Conservation (phyloP, 148 eudicot genomes). For the Spergularia bocconei region DNA sequence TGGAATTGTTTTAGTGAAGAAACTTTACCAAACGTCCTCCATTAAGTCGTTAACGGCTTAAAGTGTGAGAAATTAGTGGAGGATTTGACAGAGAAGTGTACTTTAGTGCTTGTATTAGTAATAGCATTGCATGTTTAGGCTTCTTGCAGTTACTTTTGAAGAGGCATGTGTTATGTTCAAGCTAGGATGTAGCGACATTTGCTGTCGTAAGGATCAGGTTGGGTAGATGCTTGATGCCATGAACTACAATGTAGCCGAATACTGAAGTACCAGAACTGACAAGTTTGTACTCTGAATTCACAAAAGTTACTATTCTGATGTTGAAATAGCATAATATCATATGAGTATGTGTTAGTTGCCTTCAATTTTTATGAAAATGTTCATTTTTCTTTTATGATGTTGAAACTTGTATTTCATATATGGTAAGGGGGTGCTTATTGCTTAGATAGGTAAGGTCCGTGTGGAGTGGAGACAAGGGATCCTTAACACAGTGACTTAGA, state of each 20-base stretch:
- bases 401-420: no score
- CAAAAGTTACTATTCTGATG: background rate
- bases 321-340: background rate
- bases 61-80: slow-evolving; percentile 16
- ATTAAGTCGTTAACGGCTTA: slow-evolving; percentile 24
- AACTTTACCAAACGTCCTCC: slow-evolving; percentile 26
- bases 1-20: slow-evolving; percentile 1
- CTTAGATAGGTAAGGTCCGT: no score
- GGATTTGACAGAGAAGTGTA: background rate
- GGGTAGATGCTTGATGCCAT: background rate
- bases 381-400: no score
- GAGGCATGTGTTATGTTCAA: background rate
- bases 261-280: background rate
- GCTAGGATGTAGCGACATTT: no score
- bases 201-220: background rate
- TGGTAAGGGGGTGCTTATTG: no score
- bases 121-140: background rate
- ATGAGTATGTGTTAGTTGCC: no score
- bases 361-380: no score
- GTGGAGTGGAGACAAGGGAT: no score
- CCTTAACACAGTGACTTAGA: no score
- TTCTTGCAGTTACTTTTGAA: background rate
- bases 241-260: background rate
- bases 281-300: background rate
- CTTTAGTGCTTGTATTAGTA: slow-evolving; percentile 16